phyloP scores from a whole-genome alignment of 768 basidiomycete species.

The Lactifluus piperatus region DNA sequence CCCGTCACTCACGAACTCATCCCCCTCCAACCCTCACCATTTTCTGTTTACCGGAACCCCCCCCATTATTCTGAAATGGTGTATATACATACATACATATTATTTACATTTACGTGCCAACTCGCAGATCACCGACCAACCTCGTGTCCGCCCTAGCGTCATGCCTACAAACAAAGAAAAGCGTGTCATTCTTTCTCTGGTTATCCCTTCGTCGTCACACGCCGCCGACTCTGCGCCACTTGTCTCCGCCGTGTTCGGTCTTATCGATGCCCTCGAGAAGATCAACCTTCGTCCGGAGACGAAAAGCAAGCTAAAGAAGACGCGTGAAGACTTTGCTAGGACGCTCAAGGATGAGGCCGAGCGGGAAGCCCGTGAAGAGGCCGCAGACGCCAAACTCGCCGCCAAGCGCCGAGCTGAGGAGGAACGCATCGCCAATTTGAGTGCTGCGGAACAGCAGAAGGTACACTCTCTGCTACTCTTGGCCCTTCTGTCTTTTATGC shows the following conservation, averaged over 20 bases:
- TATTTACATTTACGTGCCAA: not conserved
- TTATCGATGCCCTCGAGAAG: slow-evolving; percentile 58
- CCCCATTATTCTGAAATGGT: slow-evolving; percentile 1
- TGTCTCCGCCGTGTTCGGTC: slow-evolving; percentile 59
- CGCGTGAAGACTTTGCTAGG: slow-evolving; percentile 62
- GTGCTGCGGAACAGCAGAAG: slow-evolving; percentile 78
- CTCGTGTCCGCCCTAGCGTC: slow-evolving; percentile 53
- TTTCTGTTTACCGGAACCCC: not conserved
- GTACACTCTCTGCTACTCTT: slow-evolving; percentile 27
- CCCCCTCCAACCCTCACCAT: too few species aligned
- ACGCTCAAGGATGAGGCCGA: slow-evolving; percentile 57
- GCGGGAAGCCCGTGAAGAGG: slow-evolving; percentile 65
- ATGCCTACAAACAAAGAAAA: slow-evolving; percentile 49
- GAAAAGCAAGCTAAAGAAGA: slow-evolving; percentile 62
- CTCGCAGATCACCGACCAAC: slow-evolving; percentile 73
- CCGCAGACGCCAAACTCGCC: slow-evolving; percentile 57
- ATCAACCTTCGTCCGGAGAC: slow-evolving; percentile 70
- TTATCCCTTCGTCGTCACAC: slow-evolving; percentile 41
- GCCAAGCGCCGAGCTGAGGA: slow-evolving; percentile 69
- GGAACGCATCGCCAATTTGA: slow-evolving; percentile 62
- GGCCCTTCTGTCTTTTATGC: slow-evolving; percentile 1
- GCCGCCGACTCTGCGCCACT: slow-evolving; percentile 47
- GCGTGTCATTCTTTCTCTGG: slow-evolving; percentile 64
- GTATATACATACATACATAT: not conserved
- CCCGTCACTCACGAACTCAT: not conserved